Conservation (phyloP, 192 early-diverging fungal genomes). For the Diversispora epigaea region DNA sequence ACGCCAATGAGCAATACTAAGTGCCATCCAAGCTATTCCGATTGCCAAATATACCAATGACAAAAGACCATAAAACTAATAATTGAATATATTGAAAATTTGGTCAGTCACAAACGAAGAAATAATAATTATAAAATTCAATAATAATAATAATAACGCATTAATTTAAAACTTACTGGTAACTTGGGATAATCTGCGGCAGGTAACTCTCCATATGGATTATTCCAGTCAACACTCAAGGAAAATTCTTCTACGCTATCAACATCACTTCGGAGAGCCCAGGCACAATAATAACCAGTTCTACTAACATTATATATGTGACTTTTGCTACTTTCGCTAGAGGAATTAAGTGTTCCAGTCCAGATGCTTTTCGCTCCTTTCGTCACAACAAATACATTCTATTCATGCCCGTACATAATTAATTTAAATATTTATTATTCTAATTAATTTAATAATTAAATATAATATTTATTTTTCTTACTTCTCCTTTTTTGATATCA, state of each 20-base stretch:
- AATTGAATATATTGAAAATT: neutral
- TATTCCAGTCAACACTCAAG: conserved; percentile 65
- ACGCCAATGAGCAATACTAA: conserved; percentile 77
- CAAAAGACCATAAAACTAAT: conserved; percentile 74
- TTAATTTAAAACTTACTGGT: conserved; percentile 41
- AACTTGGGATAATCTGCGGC: conserved; percentile 89
- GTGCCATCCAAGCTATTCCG: conserved; percentile 73
- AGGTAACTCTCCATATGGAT: conserved; percentile 82
- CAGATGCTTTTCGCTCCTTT: conserved; percentile 25
- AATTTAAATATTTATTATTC: conserved; percentile 35
- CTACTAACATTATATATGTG: conserved; percentile 64
- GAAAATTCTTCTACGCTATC: conserved; percentile 39
- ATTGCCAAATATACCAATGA: conserved; percentile 74
- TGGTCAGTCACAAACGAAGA: conserved; percentile 15
- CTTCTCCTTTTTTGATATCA: conserved; percentile 26
- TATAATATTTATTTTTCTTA: neutral
- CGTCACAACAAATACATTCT: conserved; percentile 19
- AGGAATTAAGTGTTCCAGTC: conserved; percentile 35
- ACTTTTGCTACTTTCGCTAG: conserved; percentile 43
- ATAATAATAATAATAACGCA: neutral
- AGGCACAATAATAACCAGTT: conserved; percentile 88
- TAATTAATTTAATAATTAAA: conserved; percentile 2
- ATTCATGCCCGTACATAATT: conserved; percentile 36
- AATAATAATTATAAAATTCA: neutral
- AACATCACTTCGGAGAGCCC: conserved; percentile 40